Base-by-base conservation (phyloP, 2,329 filamentous ascomycete genomes). In the Juglanconis sp. region DNA sequence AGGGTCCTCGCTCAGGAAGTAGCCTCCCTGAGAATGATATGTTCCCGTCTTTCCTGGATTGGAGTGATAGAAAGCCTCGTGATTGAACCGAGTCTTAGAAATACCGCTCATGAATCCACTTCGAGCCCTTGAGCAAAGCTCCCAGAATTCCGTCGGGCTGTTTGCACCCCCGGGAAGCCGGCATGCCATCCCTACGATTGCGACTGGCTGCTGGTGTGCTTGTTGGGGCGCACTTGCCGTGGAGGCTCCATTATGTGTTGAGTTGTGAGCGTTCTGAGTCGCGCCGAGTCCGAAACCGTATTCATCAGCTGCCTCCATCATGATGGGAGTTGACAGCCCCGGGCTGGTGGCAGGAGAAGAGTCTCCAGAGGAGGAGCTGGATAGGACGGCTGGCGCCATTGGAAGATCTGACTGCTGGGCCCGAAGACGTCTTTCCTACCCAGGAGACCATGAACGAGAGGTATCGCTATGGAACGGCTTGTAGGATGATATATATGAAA, bases 141-240 rank as follows among this genome's bases (percentile, higher is more conserved):
- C 74, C 77, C 77, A 81, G 58, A 81, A 76, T 62, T 79, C 75
- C 6, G 73, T 73, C 4, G 75, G 71, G 8, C 69, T 76, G 7
- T 73, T 70, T 17, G 78, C 74, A 47, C 73, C 73, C 5, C 79
- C 78, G 0, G 79, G 76, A 51, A 80, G 70, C 31, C 78, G 77
- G 64, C 77, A 80, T 4, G 76, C 73, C 72, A 81, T 79, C 63
- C 79, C 79, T 17, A 80, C 72, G 31, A 81, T 75, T 67, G 79
- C 78, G 42, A 81, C 72, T 47, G 77, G 77, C 65, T 56, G 54
- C n/a, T 56, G 54, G 4, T 10, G 15, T 24, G 24, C 13, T 40
- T 24, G 30, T 32, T 34, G 30, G n/a, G 4, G 38, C 10, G 38
- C 4, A 15, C 44, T 15, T 36, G 30, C 31, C 35, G 17, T 17